Conservation (phyloP, 352 stramenopile species). For the Phytophthora sp. region DNA sequence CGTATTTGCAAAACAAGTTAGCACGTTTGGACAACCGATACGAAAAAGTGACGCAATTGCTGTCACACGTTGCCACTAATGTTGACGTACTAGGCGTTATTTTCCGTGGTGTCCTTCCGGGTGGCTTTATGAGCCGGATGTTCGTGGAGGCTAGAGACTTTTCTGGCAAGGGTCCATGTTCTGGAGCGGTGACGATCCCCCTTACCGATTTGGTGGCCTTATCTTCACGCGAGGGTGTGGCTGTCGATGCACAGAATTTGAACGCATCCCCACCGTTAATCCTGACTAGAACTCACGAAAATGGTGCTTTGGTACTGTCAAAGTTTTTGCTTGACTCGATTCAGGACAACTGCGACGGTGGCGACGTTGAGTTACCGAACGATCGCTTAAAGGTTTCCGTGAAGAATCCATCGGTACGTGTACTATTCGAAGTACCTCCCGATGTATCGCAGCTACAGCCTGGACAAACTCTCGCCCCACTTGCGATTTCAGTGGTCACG, state of each 20-base stretch:
- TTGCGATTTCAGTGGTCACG: slow-evolving; percentile 58
- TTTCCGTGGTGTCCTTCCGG: slow-evolving; percentile 59
- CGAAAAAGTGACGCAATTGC: slow-evolving; percentile 52
- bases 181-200: slow-evolving; percentile 60
- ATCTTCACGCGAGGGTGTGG: slow-evolving; percentile 18
- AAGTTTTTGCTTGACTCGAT: slow-evolving; percentile 49
- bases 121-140: slow-evolving; percentile 57
- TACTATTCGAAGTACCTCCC: slow-evolving; percentile 70
- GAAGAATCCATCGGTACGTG: slow-evolving; percentile 60
- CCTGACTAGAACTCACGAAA: slow-evolving; percentile 52
- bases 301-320: slow-evolving; percentile 61
- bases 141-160: slow-evolving; percentile 65
- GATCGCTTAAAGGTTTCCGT: slow-evolving; percentile 67
- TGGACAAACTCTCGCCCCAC: slow-evolving; percentile 52
- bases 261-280: slow-evolving; percentile 4
- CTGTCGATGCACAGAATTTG: not conserved
- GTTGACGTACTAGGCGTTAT: slow-evolving; percentile 70
- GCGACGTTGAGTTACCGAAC: slow-evolving; percentile 25
- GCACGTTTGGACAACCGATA: slow-evolving; percentile 59
- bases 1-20: slow-evolving; percentile 64
- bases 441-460: slow-evolving; percentile 45
- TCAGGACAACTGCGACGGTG: not conserved
- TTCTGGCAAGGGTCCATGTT: slow-evolving; percentile 67
- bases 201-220: slow-evolving; percentile 55
- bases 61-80: slow-evolving; percentile 64